Percentiles rank a stretch among this genome's conserved stretches.
Evolutionary conservation across 1,284 basidiomycete genomes (phyloP).

Genomic region (Moesziomyces antarcticus): DNA sequence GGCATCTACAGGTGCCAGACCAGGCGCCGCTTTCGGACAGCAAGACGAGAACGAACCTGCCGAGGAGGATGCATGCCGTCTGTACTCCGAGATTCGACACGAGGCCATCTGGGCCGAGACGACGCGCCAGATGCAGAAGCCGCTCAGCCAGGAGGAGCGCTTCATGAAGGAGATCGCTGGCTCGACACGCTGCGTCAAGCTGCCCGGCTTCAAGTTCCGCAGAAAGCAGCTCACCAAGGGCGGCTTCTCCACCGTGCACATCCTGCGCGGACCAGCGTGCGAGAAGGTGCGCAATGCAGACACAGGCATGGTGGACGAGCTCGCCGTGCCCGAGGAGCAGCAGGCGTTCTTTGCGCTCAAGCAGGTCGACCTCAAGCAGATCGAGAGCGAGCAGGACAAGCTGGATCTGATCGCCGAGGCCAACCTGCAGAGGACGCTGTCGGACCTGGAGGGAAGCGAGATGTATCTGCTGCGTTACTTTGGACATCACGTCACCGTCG

Average conservation of each 20-base stretch:
- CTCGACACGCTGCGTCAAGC: conserved; percentile 44
- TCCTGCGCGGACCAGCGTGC: conserved; percentile 58
- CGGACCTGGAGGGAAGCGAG: conserved; percentile 56
- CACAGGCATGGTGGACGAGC: conserved; percentile 45
- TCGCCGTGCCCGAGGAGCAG: conserved; percentile 52
- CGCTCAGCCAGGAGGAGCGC: conserved; percentile 27
- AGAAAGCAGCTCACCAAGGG: conserved; percentile 60
- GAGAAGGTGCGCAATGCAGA: conserved; percentile 31
- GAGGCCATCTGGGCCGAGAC: conserved; percentile 53
- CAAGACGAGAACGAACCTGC: conserved; percentile 23
- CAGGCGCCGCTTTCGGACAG: conserved; percentile 7
- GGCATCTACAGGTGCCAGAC: conserved; percentile 7
- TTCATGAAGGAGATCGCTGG: conserved; percentile 37
- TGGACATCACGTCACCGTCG: conserved; percentile 60
- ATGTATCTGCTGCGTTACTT: conserved; percentile 65
- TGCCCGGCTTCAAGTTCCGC: conserved; percentile 60
- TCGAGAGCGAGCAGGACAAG: conserved; percentile 62
- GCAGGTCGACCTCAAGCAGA: conserved; percentile 63
- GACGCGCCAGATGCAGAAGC: conserved; percentile 36
- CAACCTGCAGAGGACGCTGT: conserved; percentile 59
- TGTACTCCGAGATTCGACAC: conserved; percentile 41
- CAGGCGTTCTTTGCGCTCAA: conserved; percentile 67
- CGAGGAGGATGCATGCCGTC: conserved; percentile 27
- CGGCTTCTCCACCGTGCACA: conserved; percentile 66
- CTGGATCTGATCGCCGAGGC: conserved; percentile 65